Evolutionary conservation across 257 asterid species (phyloP).

Genomic region (Rhazya stricta): DNA sequence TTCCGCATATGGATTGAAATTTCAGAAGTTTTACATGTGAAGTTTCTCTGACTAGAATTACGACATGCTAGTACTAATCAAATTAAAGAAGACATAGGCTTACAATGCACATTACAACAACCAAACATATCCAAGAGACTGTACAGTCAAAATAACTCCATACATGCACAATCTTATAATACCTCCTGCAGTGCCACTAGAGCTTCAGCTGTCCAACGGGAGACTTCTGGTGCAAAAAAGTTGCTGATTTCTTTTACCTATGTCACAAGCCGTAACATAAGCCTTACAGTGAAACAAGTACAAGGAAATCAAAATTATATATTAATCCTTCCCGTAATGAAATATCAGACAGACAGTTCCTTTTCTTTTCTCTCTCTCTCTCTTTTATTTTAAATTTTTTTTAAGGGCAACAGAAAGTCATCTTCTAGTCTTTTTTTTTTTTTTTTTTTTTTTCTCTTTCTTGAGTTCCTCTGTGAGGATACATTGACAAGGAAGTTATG

Average conservation of each 20-base stretch:
- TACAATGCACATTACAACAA: neutral
- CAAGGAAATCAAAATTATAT: neutral
- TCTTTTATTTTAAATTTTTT: neutral
- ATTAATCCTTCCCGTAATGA: neutral
- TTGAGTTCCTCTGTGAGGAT: neutral
- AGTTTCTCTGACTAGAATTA: neutral
- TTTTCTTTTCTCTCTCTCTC: neutral
- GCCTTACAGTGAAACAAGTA: neutral
- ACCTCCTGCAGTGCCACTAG: slow-evolving; percentile 92
- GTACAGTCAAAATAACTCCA: neutral
- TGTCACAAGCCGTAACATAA: neutral
- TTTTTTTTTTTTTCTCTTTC: neutral
- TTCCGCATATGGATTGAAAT: neutral
- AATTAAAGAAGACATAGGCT: neutral
- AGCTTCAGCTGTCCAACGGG: slow-evolving; percentile 94
- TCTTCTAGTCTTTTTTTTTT: neutral
- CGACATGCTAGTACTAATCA: neutral
- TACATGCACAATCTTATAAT: slow-evolving; percentile 19
- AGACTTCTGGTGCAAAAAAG: slow-evolving; percentile 39
- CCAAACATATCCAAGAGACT: neutral
- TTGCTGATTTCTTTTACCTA: slow-evolving; percentile 75
- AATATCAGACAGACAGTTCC: neutral
- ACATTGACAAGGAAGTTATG: neutral
- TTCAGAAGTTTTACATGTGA: neutral
- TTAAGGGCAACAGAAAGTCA: neutral